phyloP scores from a whole-genome alignment of 2,329 filamentous ascomycete genomes.

The Stagonosporopsis vannaccii region DNA sequence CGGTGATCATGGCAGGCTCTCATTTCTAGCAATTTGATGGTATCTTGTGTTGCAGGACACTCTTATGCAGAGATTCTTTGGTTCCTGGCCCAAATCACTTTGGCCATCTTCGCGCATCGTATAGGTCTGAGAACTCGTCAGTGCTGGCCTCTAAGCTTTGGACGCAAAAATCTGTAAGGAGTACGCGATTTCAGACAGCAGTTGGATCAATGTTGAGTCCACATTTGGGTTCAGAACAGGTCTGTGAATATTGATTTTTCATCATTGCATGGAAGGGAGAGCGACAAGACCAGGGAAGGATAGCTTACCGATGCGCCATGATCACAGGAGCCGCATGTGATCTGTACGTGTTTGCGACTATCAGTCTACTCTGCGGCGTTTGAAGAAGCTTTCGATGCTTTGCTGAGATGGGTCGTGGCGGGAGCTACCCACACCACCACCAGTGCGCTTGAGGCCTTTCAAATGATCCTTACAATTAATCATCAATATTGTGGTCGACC shows the following conservation, averaged over 20 bases:
- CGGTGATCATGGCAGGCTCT: no score
- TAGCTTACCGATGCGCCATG: constrained; percentile 31
- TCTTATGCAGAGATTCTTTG: background rate
- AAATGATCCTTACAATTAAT: constrained; percentile 79
- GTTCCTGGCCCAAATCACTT: background rate
- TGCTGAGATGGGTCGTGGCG: constrained; percentile 77
- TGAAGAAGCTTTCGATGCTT: constrained; percentile 80
- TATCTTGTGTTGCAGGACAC: no score
- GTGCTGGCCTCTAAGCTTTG: background rate
- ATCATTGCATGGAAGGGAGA: constrained; percentile 54
- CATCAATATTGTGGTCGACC: constrained; percentile 61
- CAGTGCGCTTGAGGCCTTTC: constrained; percentile 75
- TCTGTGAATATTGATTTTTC: constrained; percentile 75
- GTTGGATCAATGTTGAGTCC: constrained; percentile 77
- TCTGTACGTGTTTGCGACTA: background rate
- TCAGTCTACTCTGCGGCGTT: constrained; percentile 59
- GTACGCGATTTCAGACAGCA: constrained; percentile 72
- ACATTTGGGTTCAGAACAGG: constrained; percentile 80
- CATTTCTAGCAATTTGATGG: no score
- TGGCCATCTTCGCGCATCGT: no score
- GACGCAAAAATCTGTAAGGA: no score
- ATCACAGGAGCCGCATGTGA: background rate
- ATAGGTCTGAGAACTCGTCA: constrained; percentile 7
- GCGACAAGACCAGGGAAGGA: background rate
- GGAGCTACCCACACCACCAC: constrained; percentile 82